These are phyloP conservation scores for Backusella tuberculispora DNA, from an alignment of 192 early-diverging fungal genomes.

Conservation along the genomic window DNA sequence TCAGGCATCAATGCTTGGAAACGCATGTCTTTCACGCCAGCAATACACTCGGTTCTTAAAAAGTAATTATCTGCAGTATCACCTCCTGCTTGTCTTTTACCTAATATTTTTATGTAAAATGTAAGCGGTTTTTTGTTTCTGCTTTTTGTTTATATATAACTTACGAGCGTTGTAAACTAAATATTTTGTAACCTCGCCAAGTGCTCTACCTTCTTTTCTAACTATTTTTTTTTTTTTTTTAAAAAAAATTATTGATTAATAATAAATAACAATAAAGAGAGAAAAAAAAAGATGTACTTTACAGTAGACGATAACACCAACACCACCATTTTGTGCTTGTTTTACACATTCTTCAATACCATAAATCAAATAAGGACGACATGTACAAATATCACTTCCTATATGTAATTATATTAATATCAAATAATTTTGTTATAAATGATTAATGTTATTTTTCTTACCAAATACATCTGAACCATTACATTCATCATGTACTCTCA, in stretches of 20 bases:
- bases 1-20: conserved; percentile 98
- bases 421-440: background rate
- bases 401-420: conserved; percentile 5
- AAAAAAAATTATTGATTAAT: background rate
- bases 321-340: conserved; percentile 88
- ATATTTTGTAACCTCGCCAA: conserved; percentile 97
- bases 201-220: conserved; percentile 92
- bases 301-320: conserved; percentile 94
- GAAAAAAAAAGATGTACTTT: conserved; percentile 16
- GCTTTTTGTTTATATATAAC: conserved; percentile 23
- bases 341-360: conserved; percentile 91
- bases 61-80: conserved; percentile 93
- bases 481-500: conserved; percentile 95
- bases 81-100: conserved; percentile 71
- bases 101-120: conserved; percentile 15
- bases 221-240: conserved; percentile 41
- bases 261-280: background rate
- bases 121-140: background rate
- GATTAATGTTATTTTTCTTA: conserved; percentile 5
- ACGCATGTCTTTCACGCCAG: conserved; percentile 93
- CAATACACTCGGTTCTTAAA: conserved; percentile 83
- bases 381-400: conserved; percentile 82
- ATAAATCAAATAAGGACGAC: conserved; percentile 81
- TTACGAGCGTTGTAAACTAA: conserved; percentile 95
- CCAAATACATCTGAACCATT: conserved; percentile 92